Evolutionary conservation across 129 eudicot genomes (phyloP).

Genomic region (Chrysanthemum lavandulifolium): DNA sequence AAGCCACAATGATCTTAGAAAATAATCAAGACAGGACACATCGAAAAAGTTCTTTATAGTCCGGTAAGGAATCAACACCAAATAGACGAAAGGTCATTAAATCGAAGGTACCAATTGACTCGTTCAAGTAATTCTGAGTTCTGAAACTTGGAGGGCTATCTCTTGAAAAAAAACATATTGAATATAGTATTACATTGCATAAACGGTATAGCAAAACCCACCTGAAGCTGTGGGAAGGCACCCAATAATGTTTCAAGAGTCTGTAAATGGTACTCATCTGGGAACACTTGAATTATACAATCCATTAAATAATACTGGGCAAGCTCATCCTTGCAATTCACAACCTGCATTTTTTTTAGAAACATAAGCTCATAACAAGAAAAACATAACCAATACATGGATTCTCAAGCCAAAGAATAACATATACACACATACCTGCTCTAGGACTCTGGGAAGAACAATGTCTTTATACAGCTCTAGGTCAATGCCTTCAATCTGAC

Average conservation of each 20-base stretch:
- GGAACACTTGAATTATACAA: conserved; percentile 94
- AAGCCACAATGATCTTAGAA: conserved; percentile 16
- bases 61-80: no score
- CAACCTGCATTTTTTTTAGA: conserved; percentile 53
- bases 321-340: conserved; percentile 95
- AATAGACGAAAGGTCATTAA: no score
- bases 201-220: conserved; percentile 24
- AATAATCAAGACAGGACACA: neutral
- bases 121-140: conserved; percentile 8
- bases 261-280: conserved; percentile 95
- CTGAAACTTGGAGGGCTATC: conserved; percentile 9
- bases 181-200: neutral
- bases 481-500: conserved; percentile 99
- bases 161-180: conserved; percentile 6
- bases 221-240: conserved; percentile 99
- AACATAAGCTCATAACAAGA: conserved; percentile 24
- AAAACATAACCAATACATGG: conserved; percentile 1
- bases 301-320: conserved; percentile 97
- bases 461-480: conserved; percentile 82
- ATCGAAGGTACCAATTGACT: neutral
- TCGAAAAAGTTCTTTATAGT: no score
- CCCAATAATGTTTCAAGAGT: conserved; percentile 86
- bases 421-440: conserved; percentile 56
- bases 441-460: conserved; percentile 93
- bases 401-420: conserved; percentile 9